Evolutionary conservation across 495 filamentous ascomycete species (phyloP).

Genomic region (Xylaria sp.): DNA sequence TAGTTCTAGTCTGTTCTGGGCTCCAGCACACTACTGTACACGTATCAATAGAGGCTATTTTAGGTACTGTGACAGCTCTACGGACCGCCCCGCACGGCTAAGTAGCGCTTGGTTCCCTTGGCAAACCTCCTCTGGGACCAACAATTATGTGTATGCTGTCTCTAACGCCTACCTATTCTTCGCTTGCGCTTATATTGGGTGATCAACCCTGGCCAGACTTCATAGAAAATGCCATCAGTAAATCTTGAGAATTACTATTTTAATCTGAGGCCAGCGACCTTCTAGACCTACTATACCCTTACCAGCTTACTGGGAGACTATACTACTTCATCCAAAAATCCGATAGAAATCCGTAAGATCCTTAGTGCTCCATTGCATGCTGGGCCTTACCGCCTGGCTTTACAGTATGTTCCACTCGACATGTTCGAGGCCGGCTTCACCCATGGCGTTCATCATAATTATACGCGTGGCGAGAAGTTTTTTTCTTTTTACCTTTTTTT

Average conservation of each 20-base stretch:
- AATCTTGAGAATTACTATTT: not conserved
- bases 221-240: not conserved
- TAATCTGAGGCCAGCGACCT: not conserved
- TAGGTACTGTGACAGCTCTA: not conserved
- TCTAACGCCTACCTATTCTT: not conserved
- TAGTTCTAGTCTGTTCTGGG: not conserved
- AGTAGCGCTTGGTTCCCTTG: slow-evolving; percentile 1
- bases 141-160: not conserved
- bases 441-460: slow-evolving; percentile 22
- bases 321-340: not conserved
- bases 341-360: not conserved
- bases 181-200: not conserved
- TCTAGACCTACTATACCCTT: not conserved
- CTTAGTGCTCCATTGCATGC: slow-evolving; percentile 19
- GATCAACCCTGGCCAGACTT: not conserved
- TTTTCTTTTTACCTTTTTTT: not conserved
- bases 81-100: slow-evolving; percentile 12
- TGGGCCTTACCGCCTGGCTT: slow-evolving; percentile 16
- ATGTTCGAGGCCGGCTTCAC: slow-evolving; percentile 25
- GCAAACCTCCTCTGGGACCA: not conserved
- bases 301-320: not conserved
- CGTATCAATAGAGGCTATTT: not conserved
- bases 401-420: slow-evolving; percentile 12
- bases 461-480: not conserved
- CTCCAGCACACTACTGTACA: not conserved